Evolutionary conservation across 306 rosid species (phyloP).

Genomic region (Medicago lupulina): DNA sequence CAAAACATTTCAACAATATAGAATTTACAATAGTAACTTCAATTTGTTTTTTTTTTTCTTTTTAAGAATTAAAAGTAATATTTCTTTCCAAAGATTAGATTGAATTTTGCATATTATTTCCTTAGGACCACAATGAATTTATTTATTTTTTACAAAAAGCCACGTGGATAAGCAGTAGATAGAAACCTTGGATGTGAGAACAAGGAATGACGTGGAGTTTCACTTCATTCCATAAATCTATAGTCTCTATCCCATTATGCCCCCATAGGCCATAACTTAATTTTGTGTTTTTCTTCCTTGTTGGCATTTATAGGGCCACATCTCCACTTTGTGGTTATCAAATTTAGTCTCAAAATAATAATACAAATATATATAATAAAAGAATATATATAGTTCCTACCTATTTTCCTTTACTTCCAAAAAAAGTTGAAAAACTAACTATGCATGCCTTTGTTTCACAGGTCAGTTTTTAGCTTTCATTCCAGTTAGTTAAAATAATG

Average conservation of each 20-base stretch:
- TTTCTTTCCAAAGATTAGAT: no score
- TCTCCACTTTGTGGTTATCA: constrained; percentile 59
- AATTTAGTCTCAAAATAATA: background rate
- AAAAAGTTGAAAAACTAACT: no score
- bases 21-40: no score
- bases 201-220: constrained; percentile 20
- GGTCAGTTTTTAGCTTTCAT: constrained; percentile 40
- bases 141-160: background rate
- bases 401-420: no score
- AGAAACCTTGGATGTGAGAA: background rate
- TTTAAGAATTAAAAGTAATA: no score
- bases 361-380: background rate
- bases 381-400: no score
- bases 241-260: background rate
- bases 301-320: constrained; percentile 72
- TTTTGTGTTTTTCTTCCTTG: constrained; percentile 44
- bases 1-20: no score
- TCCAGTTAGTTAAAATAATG: no score
- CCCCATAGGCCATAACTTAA: background rate
- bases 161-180: background rate
- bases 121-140: background rate
- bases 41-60: no score
- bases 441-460: constrained; percentile 24
- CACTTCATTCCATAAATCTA: background rate
- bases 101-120: background rate